phyloP scores from a whole-genome alignment of 2,329 filamentous ascomycete species.

The Cladophialophora carrionii region DNA sequence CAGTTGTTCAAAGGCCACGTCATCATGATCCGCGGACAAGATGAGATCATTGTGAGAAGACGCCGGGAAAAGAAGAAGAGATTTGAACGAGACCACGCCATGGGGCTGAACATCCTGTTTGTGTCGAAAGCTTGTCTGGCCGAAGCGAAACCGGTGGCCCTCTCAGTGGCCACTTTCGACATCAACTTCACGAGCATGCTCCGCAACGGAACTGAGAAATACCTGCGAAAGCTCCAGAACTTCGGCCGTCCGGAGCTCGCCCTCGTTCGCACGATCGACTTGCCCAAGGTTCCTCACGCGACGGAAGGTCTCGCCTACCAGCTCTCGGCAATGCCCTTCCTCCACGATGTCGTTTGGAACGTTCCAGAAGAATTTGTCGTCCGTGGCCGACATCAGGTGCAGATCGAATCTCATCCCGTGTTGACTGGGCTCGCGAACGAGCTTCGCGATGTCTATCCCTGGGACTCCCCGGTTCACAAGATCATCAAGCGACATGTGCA shows the following conservation, averaged over 20 bases:
- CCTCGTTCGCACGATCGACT: not conserved
- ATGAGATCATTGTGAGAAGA: not conserved
- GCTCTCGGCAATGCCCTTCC: not conserved
- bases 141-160: not conserved
- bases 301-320: not conserved
- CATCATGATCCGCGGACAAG: not conserved
- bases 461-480: not conserved
- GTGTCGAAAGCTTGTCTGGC: conserved; percentile 3
- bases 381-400: not conserved
- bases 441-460: not conserved
- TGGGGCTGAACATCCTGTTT: conserved; percentile 8
- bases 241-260: not conserved
- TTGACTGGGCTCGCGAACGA: not conserved
- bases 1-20: not conserved
- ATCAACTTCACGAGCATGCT: conserved; percentile 12
- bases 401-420: not conserved
- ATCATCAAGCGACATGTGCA: not conserved
- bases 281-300: not conserved
- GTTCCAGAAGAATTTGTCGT: not conserved
- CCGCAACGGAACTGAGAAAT: not conserved
- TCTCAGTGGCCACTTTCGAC: conserved; percentile 7
- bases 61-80: not conserved
- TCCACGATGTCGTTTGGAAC: not conserved
- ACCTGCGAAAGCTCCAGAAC: not conserved
- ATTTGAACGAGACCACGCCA: not conserved